A percentile compares a stretch with the other conserved stretches of the same genome.
These are phyloP conservation scores for Zymoseptoria crescenta DNA, from an alignment of 2,329 filamentous ascomycete genomes.

Conservation along the genomic window DNA sequence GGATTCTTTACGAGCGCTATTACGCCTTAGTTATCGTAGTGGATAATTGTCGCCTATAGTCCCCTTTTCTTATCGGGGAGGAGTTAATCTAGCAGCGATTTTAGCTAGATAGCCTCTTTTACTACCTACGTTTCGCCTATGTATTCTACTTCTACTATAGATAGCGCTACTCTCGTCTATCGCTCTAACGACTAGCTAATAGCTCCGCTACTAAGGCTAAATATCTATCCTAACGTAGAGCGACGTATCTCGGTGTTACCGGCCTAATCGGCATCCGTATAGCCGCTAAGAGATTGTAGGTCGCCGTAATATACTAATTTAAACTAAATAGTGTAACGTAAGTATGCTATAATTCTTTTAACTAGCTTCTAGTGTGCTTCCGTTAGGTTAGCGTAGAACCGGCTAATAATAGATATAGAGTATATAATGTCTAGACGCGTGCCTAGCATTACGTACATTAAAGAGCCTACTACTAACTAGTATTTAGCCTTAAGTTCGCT, in stretches of 20 bases:
- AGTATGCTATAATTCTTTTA: background rate
- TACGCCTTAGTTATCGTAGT: slow-evolving; percentile 5
- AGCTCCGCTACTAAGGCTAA: no score
- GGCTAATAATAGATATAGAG: slow-evolving; percentile 12
- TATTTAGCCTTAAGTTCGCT: background rate
- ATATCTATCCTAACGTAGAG: slow-evolving; percentile 19
- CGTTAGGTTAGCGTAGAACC: no score
- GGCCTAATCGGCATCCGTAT: slow-evolving; percentile 18
- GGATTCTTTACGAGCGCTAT: slow-evolving; percentile 4
- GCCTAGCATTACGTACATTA: no score
- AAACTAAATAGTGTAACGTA: slow-evolving; percentile 1
- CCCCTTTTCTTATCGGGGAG: slow-evolving; percentile 1
- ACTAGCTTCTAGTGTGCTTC: slow-evolving; percentile 4
- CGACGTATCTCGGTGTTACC: slow-evolving; percentile 10
- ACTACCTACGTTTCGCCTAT: slow-evolving; percentile 14
- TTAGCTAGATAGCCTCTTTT: slow-evolving; percentile 21
- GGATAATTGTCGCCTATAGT: slow-evolving; percentile 2
- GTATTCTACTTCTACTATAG: slow-evolving; percentile 20
- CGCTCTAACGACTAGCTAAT: slow-evolving; percentile 15
- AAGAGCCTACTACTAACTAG: background rate
- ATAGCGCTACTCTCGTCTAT: slow-evolving; percentile 16
- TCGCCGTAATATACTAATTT: slow-evolving; percentile 7
- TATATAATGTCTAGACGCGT: slow-evolving; percentile 4
- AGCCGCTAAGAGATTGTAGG: slow-evolving; percentile 12
- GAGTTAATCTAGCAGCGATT: slow-evolving; percentile 12